Base-by-base conservation (phyloP, 1,284 basidiomycete genomes). In the Cutaneotrichosporon curvatum region DNA sequence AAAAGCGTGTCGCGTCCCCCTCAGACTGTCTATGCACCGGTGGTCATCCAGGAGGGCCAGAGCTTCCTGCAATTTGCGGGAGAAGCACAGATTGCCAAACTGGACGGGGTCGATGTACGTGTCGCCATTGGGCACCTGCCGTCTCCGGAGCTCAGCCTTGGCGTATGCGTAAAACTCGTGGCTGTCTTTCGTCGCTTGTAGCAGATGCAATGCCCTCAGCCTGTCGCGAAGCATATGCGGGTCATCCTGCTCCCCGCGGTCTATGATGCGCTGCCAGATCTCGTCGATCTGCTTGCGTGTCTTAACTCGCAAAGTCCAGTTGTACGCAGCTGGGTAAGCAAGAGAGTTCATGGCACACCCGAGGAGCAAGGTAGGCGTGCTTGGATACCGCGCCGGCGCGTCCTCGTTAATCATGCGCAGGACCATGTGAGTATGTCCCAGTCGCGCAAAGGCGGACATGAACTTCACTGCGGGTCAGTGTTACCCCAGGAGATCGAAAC, bases 351-450 rank as follows among this genome's bases (percentile, higher is more conserved):
- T 28, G 7, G 45, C 45, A 4, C 20, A 11, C 5, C 20, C 38
- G 8, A 40, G 34, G 11, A 34, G 23, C 12, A 9, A 18, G 14
- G 38, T 25, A 8, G 45, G 39, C 8, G 39, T 21, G 18, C 34
- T 16, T 2, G 31, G 21, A 28, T 43, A 28, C 15, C 56, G 50
- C 18, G 51, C 48, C 2, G 59, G 56, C 7, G 57, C 25, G 30
- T 49, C 43, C 6, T 32, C 35, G 12, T 45, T 35, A 21, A 49
- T 21, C 20, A 55, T 41, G 8, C 31, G 36, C n/a, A 43, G 31
- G 14, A 42, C 19, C 18, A 11, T 22, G 23, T 37, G 23, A 11
- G 34, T 25, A 19, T 23, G n/a, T 15, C 21, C 14, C 31, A 18
- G 12, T n/a, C 10, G 6, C 4, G 14, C 14, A 19, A 34, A 43